Conservation (phyloP, 2,329 filamentous ascomycete species). For the Fusarium burgessii region DNA sequence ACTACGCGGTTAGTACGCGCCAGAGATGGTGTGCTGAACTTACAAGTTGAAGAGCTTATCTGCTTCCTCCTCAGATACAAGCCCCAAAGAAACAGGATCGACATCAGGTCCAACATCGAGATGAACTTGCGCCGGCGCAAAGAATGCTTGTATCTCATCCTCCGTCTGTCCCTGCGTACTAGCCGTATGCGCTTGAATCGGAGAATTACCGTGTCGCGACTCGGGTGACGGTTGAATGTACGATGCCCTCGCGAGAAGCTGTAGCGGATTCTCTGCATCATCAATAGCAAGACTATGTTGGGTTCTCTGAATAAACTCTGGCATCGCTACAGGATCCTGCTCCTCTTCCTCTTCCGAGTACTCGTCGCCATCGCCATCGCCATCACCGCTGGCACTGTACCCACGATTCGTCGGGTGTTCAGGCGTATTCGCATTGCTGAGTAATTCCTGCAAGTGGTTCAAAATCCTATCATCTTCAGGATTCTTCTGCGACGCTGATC, state of each 20-base stretch:
- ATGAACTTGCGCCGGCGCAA: conserved; percentile 72
- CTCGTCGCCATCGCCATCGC: conserved; percentile 50
- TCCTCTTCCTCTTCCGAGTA: conserved; percentile 51
- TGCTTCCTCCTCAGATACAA: conserved; percentile 75
- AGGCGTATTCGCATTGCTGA: conserved; percentile 48
- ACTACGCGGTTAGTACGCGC: conserved; percentile 52
- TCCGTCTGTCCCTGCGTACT: conserved; percentile 46
- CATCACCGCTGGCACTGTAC: conserved; percentile 27
- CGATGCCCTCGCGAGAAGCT: conserved; percentile 78
- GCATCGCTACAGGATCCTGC: conserved; percentile 40
- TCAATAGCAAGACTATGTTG: conserved; percentile 72
- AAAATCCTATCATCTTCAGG: conserved; percentile 61
- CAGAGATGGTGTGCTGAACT: conserved; percentile 42
- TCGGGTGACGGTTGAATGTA: conserved; percentile 70
- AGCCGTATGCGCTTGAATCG: conserved; percentile 41
- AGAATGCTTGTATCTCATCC: conserved; percentile 72
- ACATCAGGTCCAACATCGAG: conserved; percentile 73
- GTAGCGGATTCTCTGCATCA: conserved; percentile 80
- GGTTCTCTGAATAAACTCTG: conserved; percentile 46
- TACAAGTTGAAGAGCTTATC: conserved; percentile 74
- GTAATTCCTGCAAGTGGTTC: conserved; percentile 56
- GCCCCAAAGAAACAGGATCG: conserved; percentile 76
- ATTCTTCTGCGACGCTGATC: conserved; percentile 56
- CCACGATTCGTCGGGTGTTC: conserved; percentile 34
- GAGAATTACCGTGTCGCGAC: conserved; percentile 45